A percentile compares a stretch with the other conserved stretches of the same genome.
phyloP scores from a whole-genome alignment of 495 filamentous ascomycete species.

The Neurospora cerealis region DNA sequence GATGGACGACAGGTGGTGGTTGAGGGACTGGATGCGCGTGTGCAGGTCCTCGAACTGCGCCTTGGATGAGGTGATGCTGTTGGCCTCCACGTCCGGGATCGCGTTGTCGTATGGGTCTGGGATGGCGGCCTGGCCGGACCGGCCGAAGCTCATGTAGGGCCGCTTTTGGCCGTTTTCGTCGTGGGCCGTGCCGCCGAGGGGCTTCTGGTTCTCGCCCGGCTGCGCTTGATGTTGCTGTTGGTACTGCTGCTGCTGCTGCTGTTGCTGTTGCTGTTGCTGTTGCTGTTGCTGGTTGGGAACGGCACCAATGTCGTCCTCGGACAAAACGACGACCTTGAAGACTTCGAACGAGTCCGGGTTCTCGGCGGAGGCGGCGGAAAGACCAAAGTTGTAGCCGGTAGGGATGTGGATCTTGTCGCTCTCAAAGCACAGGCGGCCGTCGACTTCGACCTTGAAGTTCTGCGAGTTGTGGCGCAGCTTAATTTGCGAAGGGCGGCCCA shows the following conservation, averaged over 20 bases:
- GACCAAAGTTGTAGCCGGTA: conserved; percentile 71
- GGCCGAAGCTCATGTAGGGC: conserved; percentile 11
- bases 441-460: conserved; percentile 68
- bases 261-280: conserved; percentile 20
- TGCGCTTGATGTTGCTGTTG: conserved; percentile 10
- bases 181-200: not conserved
- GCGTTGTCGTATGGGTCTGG: conserved; percentile 34
- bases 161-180: not conserved
- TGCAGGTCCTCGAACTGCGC: conserved; percentile 74
- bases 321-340: conserved; percentile 71
- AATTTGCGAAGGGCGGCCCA: conserved; percentile 70
- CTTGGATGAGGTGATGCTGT: conserved; percentile 38
- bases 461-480: conserved; percentile 56
- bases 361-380: conserved; percentile 81
- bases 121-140: conserved; percentile 8
- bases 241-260: conserved; percentile 20
- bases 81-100: conserved; percentile 36
- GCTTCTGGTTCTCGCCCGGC: conserved; percentile 4
- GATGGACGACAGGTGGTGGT: conserved; percentile 60
- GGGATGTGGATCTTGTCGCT: conserved; percentile 71
- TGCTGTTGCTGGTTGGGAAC: conserved; percentile 22
- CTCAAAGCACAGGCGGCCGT: conserved; percentile 75
- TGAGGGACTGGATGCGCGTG: conserved; percentile 66
- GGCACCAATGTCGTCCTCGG: conserved; percentile 22
- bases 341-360: conserved; percentile 90